phyloP scores from a whole-genome alignment of 495 filamentous ascomycete genomes.

The Neurospora sp. region DNA sequence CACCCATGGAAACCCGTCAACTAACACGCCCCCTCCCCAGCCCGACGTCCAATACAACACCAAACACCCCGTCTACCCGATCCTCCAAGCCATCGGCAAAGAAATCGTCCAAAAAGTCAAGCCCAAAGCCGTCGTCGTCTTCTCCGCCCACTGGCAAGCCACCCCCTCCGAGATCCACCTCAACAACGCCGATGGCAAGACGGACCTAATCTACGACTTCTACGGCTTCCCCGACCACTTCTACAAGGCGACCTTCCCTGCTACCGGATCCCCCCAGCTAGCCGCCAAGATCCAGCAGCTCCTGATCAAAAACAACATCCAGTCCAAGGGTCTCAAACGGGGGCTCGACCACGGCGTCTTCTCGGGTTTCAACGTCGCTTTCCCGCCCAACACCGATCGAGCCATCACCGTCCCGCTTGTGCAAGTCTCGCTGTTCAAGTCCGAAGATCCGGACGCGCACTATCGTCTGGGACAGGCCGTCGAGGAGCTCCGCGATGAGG shows the following conservation, averaged over 20 bases:
- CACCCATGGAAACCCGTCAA: background rate
- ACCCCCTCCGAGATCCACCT: slow-evolving; percentile 50
- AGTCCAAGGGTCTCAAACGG: slow-evolving; percentile 50
- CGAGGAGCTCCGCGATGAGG: slow-evolving; percentile 55
- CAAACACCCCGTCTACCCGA: slow-evolving; percentile 62
- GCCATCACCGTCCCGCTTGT: slow-evolving; percentile 69
- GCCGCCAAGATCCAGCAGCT: slow-evolving; percentile 53
- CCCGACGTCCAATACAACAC: slow-evolving; percentile 66
- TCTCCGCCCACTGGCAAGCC: slow-evolving; percentile 81
- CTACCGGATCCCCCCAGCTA: slow-evolving; percentile 54
- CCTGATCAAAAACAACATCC: slow-evolving; percentile 51
- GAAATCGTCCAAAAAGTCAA: slow-evolving; percentile 76
- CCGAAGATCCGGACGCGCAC: slow-evolving; percentile 60
- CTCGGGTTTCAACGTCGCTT: slow-evolving; percentile 61
- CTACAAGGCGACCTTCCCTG: slow-evolving; percentile 59
- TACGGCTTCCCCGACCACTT: slow-evolving; percentile 60
- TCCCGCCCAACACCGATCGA: slow-evolving; percentile 55
- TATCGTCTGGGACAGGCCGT: slow-evolving; percentile 64
- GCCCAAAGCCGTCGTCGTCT: slow-evolving; percentile 73
- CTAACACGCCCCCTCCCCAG: slow-evolving; percentile 25
- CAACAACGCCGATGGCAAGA: slow-evolving; percentile 54
- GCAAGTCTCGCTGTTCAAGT: slow-evolving; percentile 66
- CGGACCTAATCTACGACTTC: slow-evolving; percentile 78
- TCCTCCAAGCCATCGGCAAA: slow-evolving; percentile 56
- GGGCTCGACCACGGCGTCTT: slow-evolving; percentile 80